Evolutionary conservation across 2,329 filamentous ascomycete genomes (phyloP).

Genomic region (Cladosporium colombiae): DNA sequence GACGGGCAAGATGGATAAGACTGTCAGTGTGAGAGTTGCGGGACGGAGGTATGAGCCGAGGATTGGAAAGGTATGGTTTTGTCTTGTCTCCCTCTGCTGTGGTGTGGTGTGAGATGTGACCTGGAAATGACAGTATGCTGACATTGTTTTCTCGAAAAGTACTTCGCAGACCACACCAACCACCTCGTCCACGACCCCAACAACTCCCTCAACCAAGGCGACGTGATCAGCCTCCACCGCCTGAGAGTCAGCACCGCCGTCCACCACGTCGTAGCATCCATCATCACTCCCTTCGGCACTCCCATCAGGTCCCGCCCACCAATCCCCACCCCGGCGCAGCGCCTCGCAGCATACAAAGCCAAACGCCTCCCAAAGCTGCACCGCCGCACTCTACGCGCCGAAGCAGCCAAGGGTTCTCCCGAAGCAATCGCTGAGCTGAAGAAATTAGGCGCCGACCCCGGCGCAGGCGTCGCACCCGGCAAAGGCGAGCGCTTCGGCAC

Average conservation of each 20-base stretch:
- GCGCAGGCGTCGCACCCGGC: conserved; percentile 32
- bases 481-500: conserved; percentile 32
- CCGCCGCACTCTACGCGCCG: conserved; percentile 31
- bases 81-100: not conserved
- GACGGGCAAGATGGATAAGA: conserved; percentile 74
- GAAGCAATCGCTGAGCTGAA: conserved; percentile 32
- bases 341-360: conserved; percentile 55
- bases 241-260: conserved; percentile 67
- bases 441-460: conserved; percentile 32
- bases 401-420: conserved; percentile 35
- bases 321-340: conserved; percentile 65
- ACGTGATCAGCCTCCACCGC: conserved; percentile 71
- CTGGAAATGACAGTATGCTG: not conserved
- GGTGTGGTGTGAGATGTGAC: not conserved
- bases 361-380: conserved; percentile 61
- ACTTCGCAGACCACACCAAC: conserved; percentile 64
- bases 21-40: conserved; percentile 74
- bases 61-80: conserved; percentile 65
- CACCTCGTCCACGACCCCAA: conserved; percentile 78
- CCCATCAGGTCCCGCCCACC: conserved; percentile 65
- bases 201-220: conserved; percentile 70
- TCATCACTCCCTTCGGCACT: conserved; percentile 69
- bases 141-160: conserved; percentile 42
- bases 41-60: conserved; percentile 70
- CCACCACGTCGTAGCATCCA: conserved; percentile 71